phyloP scores from a whole-genome alignment of 805 yeast genomes.

The Candida michaelii region DNA sequence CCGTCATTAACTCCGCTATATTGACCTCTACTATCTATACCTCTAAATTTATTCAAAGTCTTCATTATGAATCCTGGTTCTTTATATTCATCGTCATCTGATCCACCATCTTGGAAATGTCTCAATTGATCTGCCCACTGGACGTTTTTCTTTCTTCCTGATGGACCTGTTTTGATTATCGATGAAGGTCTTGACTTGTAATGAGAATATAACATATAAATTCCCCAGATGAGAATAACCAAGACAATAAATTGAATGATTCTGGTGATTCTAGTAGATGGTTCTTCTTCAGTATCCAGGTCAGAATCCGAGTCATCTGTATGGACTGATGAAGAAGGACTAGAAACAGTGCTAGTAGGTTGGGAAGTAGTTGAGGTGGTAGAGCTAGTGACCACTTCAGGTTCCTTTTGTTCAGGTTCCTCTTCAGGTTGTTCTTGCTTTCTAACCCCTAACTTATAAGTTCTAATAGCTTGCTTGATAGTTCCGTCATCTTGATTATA shows the following conservation, averaged over 20 bases:
- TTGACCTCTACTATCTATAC: conserved; percentile 15
- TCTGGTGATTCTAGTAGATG: conserved; percentile 26
- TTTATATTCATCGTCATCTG: conserved; percentile 16
- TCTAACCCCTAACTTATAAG: conserved; percentile 32
- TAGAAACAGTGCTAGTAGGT: not conserved
- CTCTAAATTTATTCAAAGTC: conserved; percentile 32
- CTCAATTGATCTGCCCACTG: conserved; percentile 49
- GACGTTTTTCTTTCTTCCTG: conserved; percentile 42
- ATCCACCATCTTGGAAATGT: conserved; percentile 30
- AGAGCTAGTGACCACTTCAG: not conserved
- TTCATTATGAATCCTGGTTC: conserved; percentile 39
- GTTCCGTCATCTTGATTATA: conserved; percentile 11
- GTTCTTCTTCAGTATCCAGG: not conserved
- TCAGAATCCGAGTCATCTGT: not conserved
- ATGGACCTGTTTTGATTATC: conserved; percentile 36
- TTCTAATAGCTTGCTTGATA: conserved; percentile 21
- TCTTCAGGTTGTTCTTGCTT: conserved; percentile 1
- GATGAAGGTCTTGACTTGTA: conserved; percentile 41
- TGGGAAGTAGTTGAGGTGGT: not conserved
- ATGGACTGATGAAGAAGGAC: not conserved
- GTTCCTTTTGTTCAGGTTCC: conserved; percentile 1
- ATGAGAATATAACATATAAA: conserved; percentile 36
- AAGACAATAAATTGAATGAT: conserved; percentile 41
- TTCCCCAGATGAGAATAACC: conserved; percentile 39
- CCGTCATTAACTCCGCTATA: conserved; percentile 14